Evolutionary conservation across 2,329 filamentous ascomycete species (phyloP).

Genomic region (Keithomyces neogunnii): DNA sequence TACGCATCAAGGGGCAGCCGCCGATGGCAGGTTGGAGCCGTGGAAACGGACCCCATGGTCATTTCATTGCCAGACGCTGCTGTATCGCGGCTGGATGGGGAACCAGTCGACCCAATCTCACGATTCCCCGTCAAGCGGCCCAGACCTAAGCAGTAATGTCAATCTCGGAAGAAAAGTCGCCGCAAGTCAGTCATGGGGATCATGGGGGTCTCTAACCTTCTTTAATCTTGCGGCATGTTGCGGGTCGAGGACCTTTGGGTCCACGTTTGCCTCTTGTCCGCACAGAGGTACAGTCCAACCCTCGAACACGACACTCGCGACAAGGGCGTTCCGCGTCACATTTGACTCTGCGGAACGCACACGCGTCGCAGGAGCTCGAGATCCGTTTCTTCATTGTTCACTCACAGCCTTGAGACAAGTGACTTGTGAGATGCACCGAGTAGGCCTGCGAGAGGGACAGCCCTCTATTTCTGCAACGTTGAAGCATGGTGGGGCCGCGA

Average conservation of each 20-base stretch:
- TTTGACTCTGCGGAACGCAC: slow-evolving; percentile 4
- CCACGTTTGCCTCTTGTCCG: background rate
- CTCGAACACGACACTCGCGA: background rate
- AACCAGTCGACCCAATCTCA: background rate
- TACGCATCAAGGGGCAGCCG: slow-evolving; percentile 11
- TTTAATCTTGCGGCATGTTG: slow-evolving; percentile 1
- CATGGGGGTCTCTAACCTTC: background rate
- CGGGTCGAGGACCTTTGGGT: slow-evolving; percentile 1
- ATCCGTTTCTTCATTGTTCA: slow-evolving; percentile 4
- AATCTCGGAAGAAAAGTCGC: background rate
- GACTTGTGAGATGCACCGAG: too few relatives aligned
- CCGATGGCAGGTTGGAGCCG: background rate
- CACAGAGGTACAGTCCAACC: slow-evolving; percentile 3
- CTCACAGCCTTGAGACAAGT: too few relatives aligned
- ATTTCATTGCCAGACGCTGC: background rate
- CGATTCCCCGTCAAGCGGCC: slow-evolving; percentile 1
- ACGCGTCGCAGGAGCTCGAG: slow-evolving; percentile 5
- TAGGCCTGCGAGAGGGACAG: too few relatives aligned
- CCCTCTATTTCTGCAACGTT: too few relatives aligned
- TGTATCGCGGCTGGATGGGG: background rate
- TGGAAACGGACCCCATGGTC: background rate
- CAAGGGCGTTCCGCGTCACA: slow-evolving; percentile 4
- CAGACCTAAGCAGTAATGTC: background rate
- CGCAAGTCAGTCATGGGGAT: too few relatives aligned
- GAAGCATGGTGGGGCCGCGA: too few relatives aligned